These are phyloP conservation scores for Codiaeum variegatum DNA, from an alignment of 441 rosid genomes.

Conservation along the genomic window DNA sequence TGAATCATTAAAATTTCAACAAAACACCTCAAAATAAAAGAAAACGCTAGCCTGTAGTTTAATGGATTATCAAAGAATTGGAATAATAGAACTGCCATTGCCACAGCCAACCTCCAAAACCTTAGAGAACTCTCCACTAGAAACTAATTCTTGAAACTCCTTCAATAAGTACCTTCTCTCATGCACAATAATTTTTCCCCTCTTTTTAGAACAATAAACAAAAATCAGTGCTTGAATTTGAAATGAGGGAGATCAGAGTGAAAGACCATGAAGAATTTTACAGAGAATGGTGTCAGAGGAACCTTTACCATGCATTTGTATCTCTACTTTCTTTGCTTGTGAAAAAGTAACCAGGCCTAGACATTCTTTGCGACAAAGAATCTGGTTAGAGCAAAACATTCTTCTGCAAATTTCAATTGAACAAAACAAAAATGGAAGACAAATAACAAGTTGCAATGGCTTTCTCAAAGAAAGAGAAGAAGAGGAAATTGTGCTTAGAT, in stretches of 20 bases:
- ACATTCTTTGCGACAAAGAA: too few species aligned
- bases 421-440: too few species aligned
- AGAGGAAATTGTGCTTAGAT: too few species aligned
- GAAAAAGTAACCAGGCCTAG: too few species aligned
- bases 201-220: background rate
- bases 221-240: background rate
- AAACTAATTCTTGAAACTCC: slow-evolving; percentile 79
- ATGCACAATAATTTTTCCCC: slow-evolving; percentile 30
- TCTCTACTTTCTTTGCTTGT: slow-evolving; percentile 21
- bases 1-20: too few species aligned
- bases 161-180: slow-evolving; percentile 88
- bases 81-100: slow-evolving; percentile 77
- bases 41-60: background rate
- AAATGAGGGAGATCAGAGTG: background rate
- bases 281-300: slow-evolving; percentile 73
- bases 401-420: too few species aligned
- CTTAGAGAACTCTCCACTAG: slow-evolving; percentile 42
- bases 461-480: too few species aligned
- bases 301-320: slow-evolving; percentile 63
- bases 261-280: slow-evolving; percentile 83
- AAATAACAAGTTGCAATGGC: too few species aligned
- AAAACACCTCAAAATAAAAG: background rate
- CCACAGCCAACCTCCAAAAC: slow-evolving; percentile 93
- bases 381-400: too few species aligned
- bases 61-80: slow-evolving; percentile 58